These are phyloP conservation scores for Ramaria rubella DNA, from an alignment of 768 basidiomycete genomes.

Conservation along the genomic window DNA sequence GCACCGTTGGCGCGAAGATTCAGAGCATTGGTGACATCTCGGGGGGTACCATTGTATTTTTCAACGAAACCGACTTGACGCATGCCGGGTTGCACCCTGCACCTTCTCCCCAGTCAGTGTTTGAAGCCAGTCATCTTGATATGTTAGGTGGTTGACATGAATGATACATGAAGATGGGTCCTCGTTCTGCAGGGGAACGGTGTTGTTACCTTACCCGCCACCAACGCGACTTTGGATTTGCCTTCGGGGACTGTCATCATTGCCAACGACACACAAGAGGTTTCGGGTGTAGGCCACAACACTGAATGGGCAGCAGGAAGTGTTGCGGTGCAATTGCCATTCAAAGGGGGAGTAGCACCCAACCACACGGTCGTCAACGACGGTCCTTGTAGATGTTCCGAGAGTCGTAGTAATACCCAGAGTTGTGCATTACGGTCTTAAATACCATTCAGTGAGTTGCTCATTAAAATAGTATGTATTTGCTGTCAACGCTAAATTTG, in stretches of 20 bases:
- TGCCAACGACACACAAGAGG: neutral
- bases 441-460: neutral
- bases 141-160: neutral
- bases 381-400: neutral
- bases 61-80: neutral
- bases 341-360: neutral
- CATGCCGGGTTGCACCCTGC: conserved; percentile 2
- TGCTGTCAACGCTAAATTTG: neutral
- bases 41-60: conserved; percentile 4
- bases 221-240: neutral
- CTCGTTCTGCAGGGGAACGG: neutral
- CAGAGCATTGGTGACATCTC: conserved; percentile 18
- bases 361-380: neutral
- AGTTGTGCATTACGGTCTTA: neutral
- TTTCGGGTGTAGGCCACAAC: neutral
- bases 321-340: neutral
- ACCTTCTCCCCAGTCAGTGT: conserved; percentile 2
- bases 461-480: neutral
- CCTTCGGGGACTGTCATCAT: neutral
- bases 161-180: conserved; percentile 8
- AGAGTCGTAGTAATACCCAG: neutral
- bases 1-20: conserved; percentile 21
- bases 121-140: neutral
- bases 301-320: neutral
- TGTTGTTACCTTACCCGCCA: neutral